phyloP scores from a whole-genome alignment of 192 early-diverging fungal genomes.

The Endogone sp. region DNA sequence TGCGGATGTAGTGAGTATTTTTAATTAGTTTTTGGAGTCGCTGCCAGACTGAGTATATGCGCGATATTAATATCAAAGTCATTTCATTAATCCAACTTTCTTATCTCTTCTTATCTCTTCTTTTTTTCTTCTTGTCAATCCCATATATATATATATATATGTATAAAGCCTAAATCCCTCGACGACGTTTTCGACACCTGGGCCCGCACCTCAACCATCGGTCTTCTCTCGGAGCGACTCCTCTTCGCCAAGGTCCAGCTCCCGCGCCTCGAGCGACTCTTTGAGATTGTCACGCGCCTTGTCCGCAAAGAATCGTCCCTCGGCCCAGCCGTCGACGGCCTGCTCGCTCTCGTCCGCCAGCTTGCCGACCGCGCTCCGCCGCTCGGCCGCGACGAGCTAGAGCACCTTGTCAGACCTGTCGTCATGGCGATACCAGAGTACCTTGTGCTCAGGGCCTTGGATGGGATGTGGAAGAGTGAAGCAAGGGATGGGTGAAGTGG shows the following conservation, averaged over 20 bases:
- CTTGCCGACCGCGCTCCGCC: conserved; percentile 5
- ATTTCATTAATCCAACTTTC: no score
- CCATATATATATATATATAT: no score
- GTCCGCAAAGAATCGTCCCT: conserved; percentile 4
- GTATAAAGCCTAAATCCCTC: conserved; percentile 16
- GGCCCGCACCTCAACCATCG: conserved; percentile 12
- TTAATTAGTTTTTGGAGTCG: neutral
- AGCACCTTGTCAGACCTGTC: neutral
- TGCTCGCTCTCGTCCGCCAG: conserved; percentile 8
- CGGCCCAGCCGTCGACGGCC: neutral
- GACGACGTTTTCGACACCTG: conserved; percentile 15
- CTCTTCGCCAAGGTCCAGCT: conserved; percentile 18
- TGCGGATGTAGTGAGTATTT: conserved; percentile 10
- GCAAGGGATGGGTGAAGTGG: neutral
- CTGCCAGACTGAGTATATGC: no score
- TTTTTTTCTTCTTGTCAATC: no score
- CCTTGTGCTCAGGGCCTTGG: neutral
- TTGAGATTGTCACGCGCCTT: conserved; percentile 5
- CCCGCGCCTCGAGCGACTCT: conserved; percentile 3
- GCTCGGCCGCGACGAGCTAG: conserved; percentile 1
- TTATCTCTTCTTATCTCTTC: no score
- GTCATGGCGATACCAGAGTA: conserved; percentile 16
- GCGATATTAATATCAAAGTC: no score
- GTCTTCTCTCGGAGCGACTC: conserved; percentile 12
- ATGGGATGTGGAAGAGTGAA: neutral